Conservation (phyloP, 1,284 basidiomycete genomes). For the Puccinia hordei region DNA sequence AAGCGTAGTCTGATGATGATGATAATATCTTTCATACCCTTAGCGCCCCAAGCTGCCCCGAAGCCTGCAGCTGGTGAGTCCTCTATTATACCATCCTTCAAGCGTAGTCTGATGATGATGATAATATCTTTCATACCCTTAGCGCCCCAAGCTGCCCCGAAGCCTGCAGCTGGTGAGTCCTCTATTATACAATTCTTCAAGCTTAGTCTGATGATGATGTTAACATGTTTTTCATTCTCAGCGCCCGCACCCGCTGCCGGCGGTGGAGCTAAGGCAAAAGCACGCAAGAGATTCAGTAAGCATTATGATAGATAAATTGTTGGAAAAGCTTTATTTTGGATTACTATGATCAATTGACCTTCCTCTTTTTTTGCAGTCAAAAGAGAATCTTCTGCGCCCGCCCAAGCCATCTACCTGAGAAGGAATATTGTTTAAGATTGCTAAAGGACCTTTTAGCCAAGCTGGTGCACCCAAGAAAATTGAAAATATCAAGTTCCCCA, state of each 20-base stretch:
- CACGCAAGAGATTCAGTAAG: background rate
- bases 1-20: too few relatives aligned
- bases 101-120: too few relatives aligned
- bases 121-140: too few relatives aligned
- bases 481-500: too few relatives aligned
- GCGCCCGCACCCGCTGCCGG: background rate
- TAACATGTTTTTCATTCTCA: too few relatives aligned
- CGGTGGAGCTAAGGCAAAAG: background rate
- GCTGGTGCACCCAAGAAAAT: slow-evolving; percentile 38
- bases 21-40: too few relatives aligned
- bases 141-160: too few relatives aligned
- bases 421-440: slow-evolving; percentile 30
- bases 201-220: too few relatives aligned
- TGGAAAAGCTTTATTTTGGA: background rate
- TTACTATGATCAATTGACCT: background rate
- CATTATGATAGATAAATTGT: background rate
- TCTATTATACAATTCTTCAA: background rate
- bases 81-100: too few relatives aligned
- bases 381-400: background rate
- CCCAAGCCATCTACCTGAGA: slow-evolving; percentile 25
- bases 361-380: background rate
- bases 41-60: too few relatives aligned
- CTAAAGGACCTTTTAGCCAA: slow-evolving; percentile 43
- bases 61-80: too few relatives aligned
- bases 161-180: too few relatives aligned